Evolutionary conservation across 805 yeast genomes (phyloP), one percentile per base, ranked within the genome.

Genomic region (Cyberlindnera xylosilytica): DNA sequence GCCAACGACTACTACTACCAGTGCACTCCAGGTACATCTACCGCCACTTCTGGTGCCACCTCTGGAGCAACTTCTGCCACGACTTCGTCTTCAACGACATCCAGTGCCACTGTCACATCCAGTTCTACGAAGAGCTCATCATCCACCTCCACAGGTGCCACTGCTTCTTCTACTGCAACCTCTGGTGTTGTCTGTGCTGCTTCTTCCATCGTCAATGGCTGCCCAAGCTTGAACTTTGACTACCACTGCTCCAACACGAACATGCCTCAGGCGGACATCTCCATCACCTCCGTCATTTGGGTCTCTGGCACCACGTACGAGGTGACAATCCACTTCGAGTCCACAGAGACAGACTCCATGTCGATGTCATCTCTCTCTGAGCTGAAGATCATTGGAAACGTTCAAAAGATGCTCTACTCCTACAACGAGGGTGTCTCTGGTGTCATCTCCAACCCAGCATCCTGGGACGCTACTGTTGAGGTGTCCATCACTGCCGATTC

Each of bases 341-440:
- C 22, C 18, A n/a, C 11, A 8, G 6, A 18, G n/a, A 31, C 22
- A 10, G 9, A 16, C 17, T 18, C 22, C 18, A 19, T 31, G 22
- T 19, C 20, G n/a, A 18, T 17, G 9, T 31, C 6, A 10, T 11
- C 34, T 17, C 13, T 53, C 20, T 37, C 48, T 24, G 55, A 47
- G 27, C 28, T 53, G 45, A 53, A 53, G 41, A 24, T 51, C 30
- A 46, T 43, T 31, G 55, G 54, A n/a, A n/a, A 30, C n/a, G 30
- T 40, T 13, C 27, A 41, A 7, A 34, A 36, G n/a, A 27, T 42
- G n/a, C 33, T 51, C 2, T 51, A 46, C 45, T 44, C 51, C 18
- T 11, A 28, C 20, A 49, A 47, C 34, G 6, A 17, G 5, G 40
- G 43, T 3, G 35, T 45, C 13, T 12, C 24, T 22, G 11, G 41